These are phyloP conservation scores for Arachnomyces sp. DNA, from an alignment of 2,329 filamentous ascomycete genomes.

Conservation along the genomic window DNA sequence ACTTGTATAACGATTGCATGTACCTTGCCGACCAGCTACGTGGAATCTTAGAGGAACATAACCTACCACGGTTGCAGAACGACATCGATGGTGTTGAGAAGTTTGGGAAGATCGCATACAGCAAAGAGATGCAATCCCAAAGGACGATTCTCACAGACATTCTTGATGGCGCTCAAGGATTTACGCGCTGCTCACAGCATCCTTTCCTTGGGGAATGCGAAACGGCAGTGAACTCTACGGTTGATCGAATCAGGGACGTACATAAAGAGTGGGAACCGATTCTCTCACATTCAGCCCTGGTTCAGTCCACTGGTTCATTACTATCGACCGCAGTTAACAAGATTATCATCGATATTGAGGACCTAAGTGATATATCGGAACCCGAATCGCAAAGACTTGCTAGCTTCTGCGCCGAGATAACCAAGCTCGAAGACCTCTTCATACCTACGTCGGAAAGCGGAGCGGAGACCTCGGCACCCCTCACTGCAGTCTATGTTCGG, in stretches of 20 bases:
- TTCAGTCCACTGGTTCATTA: slow-evolving; percentile 56
- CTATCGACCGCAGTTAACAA: slow-evolving; percentile 51
- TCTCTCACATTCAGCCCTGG: slow-evolving; percentile 51
- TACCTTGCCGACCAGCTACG: slow-evolving; percentile 51
- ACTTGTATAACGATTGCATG: slow-evolving; percentile 58
- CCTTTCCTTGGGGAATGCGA: slow-evolving; percentile 56
- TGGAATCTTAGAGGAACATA: slow-evolving; percentile 39
- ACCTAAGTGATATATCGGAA: slow-evolving; percentile 57
- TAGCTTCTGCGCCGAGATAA: slow-evolving; percentile 48
- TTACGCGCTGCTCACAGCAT: slow-evolving; percentile 50
- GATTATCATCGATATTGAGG: slow-evolving; percentile 55
- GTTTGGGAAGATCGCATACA: slow-evolving; percentile 55
- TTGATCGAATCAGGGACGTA: slow-evolving; percentile 51
- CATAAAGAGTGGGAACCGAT: slow-evolving; percentile 51
- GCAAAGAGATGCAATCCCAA: slow-evolving; percentile 58
- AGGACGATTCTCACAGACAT: slow-evolving; percentile 55
- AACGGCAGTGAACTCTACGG: slow-evolving; percentile 50
- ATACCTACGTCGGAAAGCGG: slow-evolving; percentile 29
- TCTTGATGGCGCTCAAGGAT: slow-evolving; percentile 57
- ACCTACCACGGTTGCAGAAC: slow-evolving; percentile 42
- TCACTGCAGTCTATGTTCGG: slow-evolving; percentile 55
- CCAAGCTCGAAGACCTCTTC: slow-evolving; percentile 52
- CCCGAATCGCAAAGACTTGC: slow-evolving; percentile 55
- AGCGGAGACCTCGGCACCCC: slow-evolving; percentile 33
- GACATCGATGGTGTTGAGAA: slow-evolving; percentile 51